Base-by-base conservation (phyloP, 805 yeast species). In the Saturnispora serradocipensis region DNA sequence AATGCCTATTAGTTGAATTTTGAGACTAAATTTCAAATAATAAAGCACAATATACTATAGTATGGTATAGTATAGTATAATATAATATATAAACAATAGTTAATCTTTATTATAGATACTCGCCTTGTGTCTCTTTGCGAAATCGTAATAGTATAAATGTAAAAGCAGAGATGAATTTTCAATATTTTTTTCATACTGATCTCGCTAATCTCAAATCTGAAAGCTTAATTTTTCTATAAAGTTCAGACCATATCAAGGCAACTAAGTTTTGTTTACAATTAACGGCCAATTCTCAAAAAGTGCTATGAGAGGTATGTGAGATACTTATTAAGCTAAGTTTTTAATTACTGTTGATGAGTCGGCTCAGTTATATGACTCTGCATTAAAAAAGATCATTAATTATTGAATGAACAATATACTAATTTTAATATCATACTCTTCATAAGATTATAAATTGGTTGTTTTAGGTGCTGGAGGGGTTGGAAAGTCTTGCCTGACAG, bases 401-500 rank as follows among this genome's bases (percentile, higher is more conserved):
- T 25, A 8, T 25, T 25, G 11, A 30, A 10, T 30, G 25, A 38
- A 16, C 22, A 16, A 38, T 7, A 38, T 38, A n/a, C n/a, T 30
- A n/a, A 3, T 6, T 15, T 36, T 13, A 5, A 22, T 22, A 16
- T 30, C 7, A 47, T 24, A 13, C 6, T 25, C 16, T 28, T n/a
- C 18, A 13, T 10, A 53, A 78, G 97, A 90, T 64, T 89, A 89
- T 67, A 88, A 88, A 64, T 72, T 93, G 44, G 97, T 88, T 16
- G 93, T 91, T 18, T 72, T 91, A 53, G 99, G 99, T 54, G 95
- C 97, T 13, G 97, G 97, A 60, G 97, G 97, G 69, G 97, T 88
- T 8, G 99, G 99, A 60, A 91, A 91, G 62, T 88, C 97, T 24
- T 89, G 95, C 39, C 72, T 91, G 40, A 89, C 97, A 1, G 96